Evolutionary conservation across 768 basidiomycete genomes (phyloP).

Genomic region (Naganishia kalamii): DNA sequence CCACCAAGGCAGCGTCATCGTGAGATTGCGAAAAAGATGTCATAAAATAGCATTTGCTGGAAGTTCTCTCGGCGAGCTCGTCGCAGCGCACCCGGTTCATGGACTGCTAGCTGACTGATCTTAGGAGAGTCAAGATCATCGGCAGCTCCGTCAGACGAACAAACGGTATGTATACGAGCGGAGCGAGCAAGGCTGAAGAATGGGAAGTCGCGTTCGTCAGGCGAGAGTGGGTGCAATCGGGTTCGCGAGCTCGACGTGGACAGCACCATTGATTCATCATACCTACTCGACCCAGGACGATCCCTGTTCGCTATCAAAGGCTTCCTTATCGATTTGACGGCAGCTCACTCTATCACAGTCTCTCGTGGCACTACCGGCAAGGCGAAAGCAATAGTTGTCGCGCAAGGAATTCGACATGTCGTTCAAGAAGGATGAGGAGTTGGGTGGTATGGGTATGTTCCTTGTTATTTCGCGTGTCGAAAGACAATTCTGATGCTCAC

Average conservation of each 20-base stretch:
- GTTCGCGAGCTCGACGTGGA: neutral
- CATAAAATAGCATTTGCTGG: too few relatives aligned
- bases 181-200: too few relatives aligned
- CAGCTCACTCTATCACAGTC: neutral
- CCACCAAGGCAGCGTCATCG: too few relatives aligned
- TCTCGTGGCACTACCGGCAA: neutral
- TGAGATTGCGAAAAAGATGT: too few relatives aligned
- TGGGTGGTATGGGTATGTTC: conserved; percentile 70
- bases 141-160: too few relatives aligned
- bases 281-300: neutral
- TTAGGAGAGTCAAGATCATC: too few relatives aligned
- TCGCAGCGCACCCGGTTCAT: too few relatives aligned
- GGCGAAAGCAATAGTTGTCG: neutral
- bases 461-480: conserved; percentile 5
- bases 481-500: neutral
- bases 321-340: too few relatives aligned
- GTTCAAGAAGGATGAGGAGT: conserved; percentile 96
- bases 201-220: neutral
- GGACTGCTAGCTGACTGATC: too few relatives aligned
- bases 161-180: too few relatives aligned
- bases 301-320: neutral
- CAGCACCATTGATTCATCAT: conserved; percentile 11
- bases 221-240: neutral
- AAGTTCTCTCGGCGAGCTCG: too few relatives aligned
- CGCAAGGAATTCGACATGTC: conserved; percentile 49